Percentiles rank a stretch among this genome's conserved stretches.
Conservation (phyloP, 1,139 yeast species). For the Scheffersomyces lignicola region DNA sequence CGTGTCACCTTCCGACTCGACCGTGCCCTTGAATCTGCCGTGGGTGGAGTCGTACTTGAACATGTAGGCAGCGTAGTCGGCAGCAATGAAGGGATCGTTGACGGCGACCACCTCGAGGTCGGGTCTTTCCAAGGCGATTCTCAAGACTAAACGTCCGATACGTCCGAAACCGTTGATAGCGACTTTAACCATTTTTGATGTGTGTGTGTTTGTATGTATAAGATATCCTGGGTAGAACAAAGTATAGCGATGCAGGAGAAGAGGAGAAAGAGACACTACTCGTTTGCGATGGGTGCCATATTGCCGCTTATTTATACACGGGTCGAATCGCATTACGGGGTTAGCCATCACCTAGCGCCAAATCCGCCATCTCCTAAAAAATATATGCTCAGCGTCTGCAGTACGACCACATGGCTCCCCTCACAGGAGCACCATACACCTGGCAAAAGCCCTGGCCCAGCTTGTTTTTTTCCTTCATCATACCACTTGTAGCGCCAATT, state of each 20-base stretch:
- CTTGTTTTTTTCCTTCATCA: no score
- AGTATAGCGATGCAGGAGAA: no score
- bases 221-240: no score
- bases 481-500: no score
- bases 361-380: no score
- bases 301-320: no score
- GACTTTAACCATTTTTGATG: conserved; percentile 23
- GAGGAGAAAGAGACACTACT: no score
- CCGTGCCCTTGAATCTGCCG: conserved; percentile 74
- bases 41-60: conserved; percentile 88
- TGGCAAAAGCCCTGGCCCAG: no score
- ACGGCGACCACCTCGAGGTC: conserved; percentile 77
- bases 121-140: conserved; percentile 70
- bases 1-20: conserved; percentile 53
- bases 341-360: no score
- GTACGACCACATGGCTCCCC: conserved; percentile 5
- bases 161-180: conserved; percentile 93
- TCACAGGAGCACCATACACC: neutral
- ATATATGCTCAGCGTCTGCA: no score
- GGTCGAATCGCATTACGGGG: no score
- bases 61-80: conserved; percentile 86
- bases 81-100: conserved; percentile 82
- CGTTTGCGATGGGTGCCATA: no score
- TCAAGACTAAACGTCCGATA: conserved; percentile 82
- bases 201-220: neutral